Conservation (phyloP, 2,329 filamentous ascomycete genomes). For the Plenodomus tracheiphilus region DNA sequence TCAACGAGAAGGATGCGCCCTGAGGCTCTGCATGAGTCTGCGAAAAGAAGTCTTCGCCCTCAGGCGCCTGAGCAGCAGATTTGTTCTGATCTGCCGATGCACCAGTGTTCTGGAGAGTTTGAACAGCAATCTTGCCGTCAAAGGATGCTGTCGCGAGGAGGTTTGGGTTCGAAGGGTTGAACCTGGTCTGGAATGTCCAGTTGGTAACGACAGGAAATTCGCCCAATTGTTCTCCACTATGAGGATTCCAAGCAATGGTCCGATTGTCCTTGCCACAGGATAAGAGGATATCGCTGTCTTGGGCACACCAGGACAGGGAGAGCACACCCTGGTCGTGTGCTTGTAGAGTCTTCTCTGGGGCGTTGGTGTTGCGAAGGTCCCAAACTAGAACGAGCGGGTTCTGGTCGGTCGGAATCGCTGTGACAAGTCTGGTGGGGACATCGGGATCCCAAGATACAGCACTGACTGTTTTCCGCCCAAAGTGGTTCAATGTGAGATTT, state of each 20-base stretch:
- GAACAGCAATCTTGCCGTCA: conserved; percentile 92
- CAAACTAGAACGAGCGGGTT: conserved; percentile 87
- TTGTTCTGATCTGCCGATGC: conserved; percentile 67
- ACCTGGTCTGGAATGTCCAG: conserved; percentile 95
- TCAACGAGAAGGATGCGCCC: conserved; percentile 82
- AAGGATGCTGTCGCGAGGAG: conserved; percentile 95
- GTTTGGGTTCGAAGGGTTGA: conserved; percentile 90
- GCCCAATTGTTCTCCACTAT: conserved; percentile 82
- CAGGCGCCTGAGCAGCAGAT: conserved; percentile 64
- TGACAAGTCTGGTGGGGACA: conserved; percentile 88
- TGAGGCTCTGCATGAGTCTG: conserved; percentile 91
- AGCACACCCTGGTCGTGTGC: conserved; percentile 95
- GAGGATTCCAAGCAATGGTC: conserved; percentile 94
- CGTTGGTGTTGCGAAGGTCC: conserved; percentile 95
- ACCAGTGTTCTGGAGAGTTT: conserved; percentile 93
- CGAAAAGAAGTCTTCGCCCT: conserved; percentile 95
- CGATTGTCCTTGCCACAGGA: conserved; percentile 97
- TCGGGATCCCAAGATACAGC: conserved; percentile 97
- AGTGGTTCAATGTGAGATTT: conserved; percentile 88
- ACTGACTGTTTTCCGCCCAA: conserved; percentile 88
- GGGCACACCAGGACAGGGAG: conserved; percentile 91
- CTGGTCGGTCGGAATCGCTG: conserved; percentile 86
- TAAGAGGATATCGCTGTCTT: conserved; percentile 85
- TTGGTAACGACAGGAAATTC: conserved; percentile 98
- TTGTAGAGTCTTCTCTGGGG: conserved; percentile 82